Evolutionary conservation across 768 basidiomycete genomes (phyloP).

Genomic region (Leccinum ochraceum): DNA sequence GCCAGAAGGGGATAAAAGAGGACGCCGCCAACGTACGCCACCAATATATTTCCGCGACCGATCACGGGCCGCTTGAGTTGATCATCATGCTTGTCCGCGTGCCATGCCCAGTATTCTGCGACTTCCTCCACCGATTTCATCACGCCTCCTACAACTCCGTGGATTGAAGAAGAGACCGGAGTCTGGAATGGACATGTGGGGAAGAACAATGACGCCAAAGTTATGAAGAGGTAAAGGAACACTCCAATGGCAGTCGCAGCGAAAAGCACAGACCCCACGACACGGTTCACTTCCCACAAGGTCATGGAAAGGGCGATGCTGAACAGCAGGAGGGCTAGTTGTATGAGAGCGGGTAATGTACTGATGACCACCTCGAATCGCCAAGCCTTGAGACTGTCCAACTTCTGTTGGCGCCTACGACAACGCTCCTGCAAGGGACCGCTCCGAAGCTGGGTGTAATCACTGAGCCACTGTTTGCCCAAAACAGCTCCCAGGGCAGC

Average conservation of each 20-base stretch:
- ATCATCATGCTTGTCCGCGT: background rate
- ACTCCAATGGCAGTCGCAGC: conserved; percentile 11
- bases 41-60: background rate
- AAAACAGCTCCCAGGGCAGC: conserved; percentile 25
- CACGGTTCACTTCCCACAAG: conserved; percentile 14
- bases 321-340: conserved; percentile 26
- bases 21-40: background rate
- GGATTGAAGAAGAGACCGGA: conserved; percentile 15
- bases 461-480: conserved; percentile 19
- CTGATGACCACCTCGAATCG: conserved; percentile 18
- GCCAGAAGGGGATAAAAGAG: conserved; percentile 4
- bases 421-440: conserved; percentile 17
- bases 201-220: conserved; percentile 15
- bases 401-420: conserved; percentile 18
- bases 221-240: conserved; percentile 20
- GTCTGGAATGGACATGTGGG: conserved; percentile 22
- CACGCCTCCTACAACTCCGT: background rate
- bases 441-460: conserved; percentile 12
- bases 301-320: conserved; percentile 14
- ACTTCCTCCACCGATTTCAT: conserved; percentile 2
- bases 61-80: conserved; percentile 3
- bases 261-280: conserved; percentile 13
- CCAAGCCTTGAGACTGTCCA: conserved; percentile 21
- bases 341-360: conserved; percentile 18
- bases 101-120: conserved; percentile 8